phyloP scores from a whole-genome alignment of 2,329 filamentous ascomycete species.

The Pezicula radicicola region DNA sequence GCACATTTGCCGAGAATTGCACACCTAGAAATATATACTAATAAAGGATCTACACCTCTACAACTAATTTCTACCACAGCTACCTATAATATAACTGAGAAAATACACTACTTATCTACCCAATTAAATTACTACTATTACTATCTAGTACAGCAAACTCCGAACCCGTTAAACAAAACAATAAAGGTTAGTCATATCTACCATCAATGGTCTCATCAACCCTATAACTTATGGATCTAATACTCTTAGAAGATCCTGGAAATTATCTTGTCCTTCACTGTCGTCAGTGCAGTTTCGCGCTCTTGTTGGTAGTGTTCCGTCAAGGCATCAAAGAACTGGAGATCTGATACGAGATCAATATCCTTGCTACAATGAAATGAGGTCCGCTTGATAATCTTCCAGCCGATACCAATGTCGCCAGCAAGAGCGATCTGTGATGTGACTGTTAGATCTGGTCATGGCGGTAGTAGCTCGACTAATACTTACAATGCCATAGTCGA shows the following conservation, averaged over 20 bases:
- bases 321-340: not conserved
- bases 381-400: conserved; percentile 66
- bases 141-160: too few relatives aligned
- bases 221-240: not conserved
- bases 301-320: not conserved
- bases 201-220: too few relatives aligned
- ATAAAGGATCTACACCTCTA: too few relatives aligned
- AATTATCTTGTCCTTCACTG: not conserved
- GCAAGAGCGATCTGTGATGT: not conserved
- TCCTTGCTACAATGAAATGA: not conserved
- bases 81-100: too few relatives aligned
- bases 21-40: too few relatives aligned
- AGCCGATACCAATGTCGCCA: conserved; percentile 41
- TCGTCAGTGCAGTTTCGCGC: not conserved
- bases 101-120: too few relatives aligned
- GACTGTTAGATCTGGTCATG: not conserved
- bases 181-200: too few relatives aligned
- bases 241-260: not conserved
- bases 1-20: too few relatives aligned
- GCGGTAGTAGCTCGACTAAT: conserved; percentile 58
- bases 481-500: conserved; percentile 64
- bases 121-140: too few relatives aligned
- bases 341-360: not conserved
- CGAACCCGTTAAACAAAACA: too few relatives aligned
- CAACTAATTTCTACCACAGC: too few relatives aligned